Percentiles rank a stretch among this genome's conserved stretches.
These are phyloP conservation scores for Nakazawaea ambrosiae DNA, from an alignment of 805 yeast species.

Conservation along the genomic window DNA sequence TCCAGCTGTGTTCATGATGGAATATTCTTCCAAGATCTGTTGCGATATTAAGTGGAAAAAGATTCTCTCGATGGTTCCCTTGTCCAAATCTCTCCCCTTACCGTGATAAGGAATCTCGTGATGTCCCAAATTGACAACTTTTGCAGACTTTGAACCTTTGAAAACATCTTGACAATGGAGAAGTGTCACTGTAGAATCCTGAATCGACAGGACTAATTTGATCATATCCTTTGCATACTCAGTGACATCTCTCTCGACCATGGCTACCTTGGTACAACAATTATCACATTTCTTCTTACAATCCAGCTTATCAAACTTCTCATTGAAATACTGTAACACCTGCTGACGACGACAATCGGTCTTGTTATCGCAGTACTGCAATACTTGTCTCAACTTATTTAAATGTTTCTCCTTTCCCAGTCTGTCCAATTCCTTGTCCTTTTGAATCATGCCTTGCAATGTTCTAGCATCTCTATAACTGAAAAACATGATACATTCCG, in stretches of 20 bases:
- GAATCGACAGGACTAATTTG: constrained; percentile 48
- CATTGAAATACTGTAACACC: constrained; percentile 87
- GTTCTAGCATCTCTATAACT: constrained; percentile 73
- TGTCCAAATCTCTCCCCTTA: constrained; percentile 54
- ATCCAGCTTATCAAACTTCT: constrained; percentile 55
- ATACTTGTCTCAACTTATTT: constrained; percentile 71
- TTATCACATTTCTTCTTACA: constrained; percentile 83
- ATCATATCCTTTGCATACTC: constrained; percentile 52
- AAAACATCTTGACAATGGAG: constrained; percentile 78
- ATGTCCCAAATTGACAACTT: constrained; percentile 57
- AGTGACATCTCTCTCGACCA: constrained; percentile 61
- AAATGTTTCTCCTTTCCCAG: constrained; percentile 70
- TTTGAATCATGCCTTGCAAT: constrained; percentile 68
- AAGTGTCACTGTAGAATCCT: constrained; percentile 59
- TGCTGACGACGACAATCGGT: constrained; percentile 88
- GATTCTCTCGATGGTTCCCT: constrained; percentile 71
- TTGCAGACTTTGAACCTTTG: constrained; percentile 62
- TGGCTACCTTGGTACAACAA: constrained; percentile 43
- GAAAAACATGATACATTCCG: constrained; percentile 80
- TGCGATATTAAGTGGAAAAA: constrained; percentile 71
- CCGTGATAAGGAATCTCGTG: constrained; percentile 61
- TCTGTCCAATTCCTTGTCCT: constrained; percentile 61
- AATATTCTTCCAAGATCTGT: constrained; percentile 61
- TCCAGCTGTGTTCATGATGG: constrained; percentile 67
- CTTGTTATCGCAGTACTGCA: constrained; percentile 84